phyloP scores from a whole-genome alignment of 2,329 filamentous ascomycete genomes.

The Phoma sp. region DNA sequence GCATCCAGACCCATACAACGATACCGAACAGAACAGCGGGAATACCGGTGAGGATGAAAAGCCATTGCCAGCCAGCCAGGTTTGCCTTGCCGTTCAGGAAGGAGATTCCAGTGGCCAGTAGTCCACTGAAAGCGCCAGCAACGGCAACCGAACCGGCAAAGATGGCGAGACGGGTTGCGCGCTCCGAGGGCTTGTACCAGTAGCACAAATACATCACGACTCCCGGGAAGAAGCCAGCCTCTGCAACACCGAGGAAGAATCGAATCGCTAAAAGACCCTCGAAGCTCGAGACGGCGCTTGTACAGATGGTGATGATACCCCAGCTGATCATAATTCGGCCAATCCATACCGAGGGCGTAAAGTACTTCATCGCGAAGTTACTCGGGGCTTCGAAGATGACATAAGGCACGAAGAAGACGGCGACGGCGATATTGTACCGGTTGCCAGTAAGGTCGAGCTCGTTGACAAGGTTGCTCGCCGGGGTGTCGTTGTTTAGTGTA shows the following conservation, averaged over 20 bases:
- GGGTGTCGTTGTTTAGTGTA: conserved; percentile 28
- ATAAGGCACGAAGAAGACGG: conserved; percentile 57
- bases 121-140: conserved; percentile 76
- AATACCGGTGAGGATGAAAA: conserved; percentile 67
- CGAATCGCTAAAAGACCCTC: conserved; percentile 57
- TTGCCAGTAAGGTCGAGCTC: conserved; percentile 25
- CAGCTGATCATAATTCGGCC: conserved; percentile 72
- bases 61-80: conserved; percentile 47
- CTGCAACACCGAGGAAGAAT: conserved; percentile 71
- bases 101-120: conserved; percentile 72
- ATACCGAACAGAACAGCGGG: conserved; percentile 71
- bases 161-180: conserved; percentile 75
- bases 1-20: conserved; percentile 73
- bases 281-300: conserved; percentile 68
- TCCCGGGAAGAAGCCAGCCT: conserved; percentile 67
- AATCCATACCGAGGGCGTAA: conserved; percentile 43
- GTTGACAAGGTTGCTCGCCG: conserved; percentile 23
- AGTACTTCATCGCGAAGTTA: conserved; percentile 54
- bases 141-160: conserved; percentile 83
- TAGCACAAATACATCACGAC: conserved; percentile 80
- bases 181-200: conserved; percentile 80
- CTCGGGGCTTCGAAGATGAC: conserved; percentile 67
- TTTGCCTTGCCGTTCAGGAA: conserved; percentile 67
- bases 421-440: conserved; percentile 26
- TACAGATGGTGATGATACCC: conserved; percentile 71